phyloP scores from a whole-genome alignment of 2,329 filamentous ascomycete species.

The Talaromyces islandicus region DNA sequence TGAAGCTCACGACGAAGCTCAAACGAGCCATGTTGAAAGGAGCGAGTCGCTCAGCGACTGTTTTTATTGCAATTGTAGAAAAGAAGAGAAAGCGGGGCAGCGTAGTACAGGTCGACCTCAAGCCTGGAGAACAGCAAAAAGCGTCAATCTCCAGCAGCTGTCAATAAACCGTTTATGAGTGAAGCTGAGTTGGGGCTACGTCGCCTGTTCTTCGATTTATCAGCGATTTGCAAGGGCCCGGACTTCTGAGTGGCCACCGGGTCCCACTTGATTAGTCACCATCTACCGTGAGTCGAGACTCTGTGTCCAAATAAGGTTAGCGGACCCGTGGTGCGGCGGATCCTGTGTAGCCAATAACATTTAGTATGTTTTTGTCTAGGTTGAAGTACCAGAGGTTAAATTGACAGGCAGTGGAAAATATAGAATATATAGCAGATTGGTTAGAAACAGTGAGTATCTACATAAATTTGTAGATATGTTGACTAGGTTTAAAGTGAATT shows the following conservation, averaged over 20 bases:
- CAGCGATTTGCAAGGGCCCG: neutral
- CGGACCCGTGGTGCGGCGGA: neutral
- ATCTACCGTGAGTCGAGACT: neutral
- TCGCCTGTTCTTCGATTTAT: conserved; percentile 6
- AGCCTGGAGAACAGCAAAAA: neutral
- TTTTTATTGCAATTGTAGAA: neutral
- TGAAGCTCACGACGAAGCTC: conserved; percentile 39
- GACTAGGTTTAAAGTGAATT: too few relatives aligned
- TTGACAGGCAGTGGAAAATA: neutral
- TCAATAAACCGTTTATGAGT: neutral
- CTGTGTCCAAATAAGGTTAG: neutral
- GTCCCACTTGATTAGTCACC: neutral
- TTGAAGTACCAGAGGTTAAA: neutral
- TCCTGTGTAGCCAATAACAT: neutral
- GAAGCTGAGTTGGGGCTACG: conserved; percentile 8
- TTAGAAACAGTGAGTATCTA: too few relatives aligned
- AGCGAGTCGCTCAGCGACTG: neutral
- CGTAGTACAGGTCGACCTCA: neutral
- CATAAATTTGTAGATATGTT: too few relatives aligned
- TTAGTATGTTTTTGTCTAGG: neutral
- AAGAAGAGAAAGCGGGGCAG: neutral
- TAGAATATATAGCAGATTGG: too few relatives aligned
- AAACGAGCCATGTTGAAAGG: conserved; percentile 35
- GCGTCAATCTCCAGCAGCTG: neutral
- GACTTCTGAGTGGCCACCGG: neutral